A percentile compares a stretch with the other conserved stretches of the same genome.
phyloP scores from a whole-genome alignment of 2,329 filamentous ascomycete species.

The Alternaria sp. region DNA sequence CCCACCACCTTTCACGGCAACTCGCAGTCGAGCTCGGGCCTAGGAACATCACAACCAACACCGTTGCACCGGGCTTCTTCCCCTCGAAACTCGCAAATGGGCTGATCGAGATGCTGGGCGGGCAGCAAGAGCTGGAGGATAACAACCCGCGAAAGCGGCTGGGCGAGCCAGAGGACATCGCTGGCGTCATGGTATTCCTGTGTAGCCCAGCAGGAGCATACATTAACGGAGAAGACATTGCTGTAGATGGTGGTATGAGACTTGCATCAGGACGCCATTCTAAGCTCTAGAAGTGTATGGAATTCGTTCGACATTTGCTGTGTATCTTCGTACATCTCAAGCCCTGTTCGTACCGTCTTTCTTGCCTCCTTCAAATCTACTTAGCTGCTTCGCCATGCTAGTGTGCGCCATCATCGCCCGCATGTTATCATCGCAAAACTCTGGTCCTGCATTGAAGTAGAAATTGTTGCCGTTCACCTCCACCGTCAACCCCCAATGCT shows the following conservation, averaged over 20 bases:
- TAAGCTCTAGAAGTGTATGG: conserved; percentile 23
- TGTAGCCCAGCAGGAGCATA: conserved; percentile 37
- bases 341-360: conserved; percentile 9
- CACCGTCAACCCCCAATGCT: conserved; percentile 35
- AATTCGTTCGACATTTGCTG: background rate
- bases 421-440: conserved; percentile 37
- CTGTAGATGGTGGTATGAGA: conserved; percentile 40
- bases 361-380: conserved; percentile 28
- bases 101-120: conserved; percentile 47
- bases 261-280: conserved; percentile 35
- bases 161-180: conserved; percentile 46
- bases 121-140: conserved; percentile 50
- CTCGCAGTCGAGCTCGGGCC: conserved; percentile 50
- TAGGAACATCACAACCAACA: conserved; percentile 49
- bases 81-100: conserved; percentile 47
- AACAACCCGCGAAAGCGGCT: conserved; percentile 41
- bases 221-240: conserved; percentile 43
- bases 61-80: conserved; percentile 50
- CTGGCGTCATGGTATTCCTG: conserved; percentile 46
- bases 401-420: conserved; percentile 38
- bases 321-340: background rate
- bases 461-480: conserved; percentile 37
- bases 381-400: conserved; percentile 35
- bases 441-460: conserved; percentile 31
- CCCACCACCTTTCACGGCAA: conserved; percentile 47